Evolutionary conservation across 2,329 filamentous ascomycete genomes (phyloP), one percentile per base, ranked within the genome.

Genomic region (Colletotrichum tamarilloi): DNA sequence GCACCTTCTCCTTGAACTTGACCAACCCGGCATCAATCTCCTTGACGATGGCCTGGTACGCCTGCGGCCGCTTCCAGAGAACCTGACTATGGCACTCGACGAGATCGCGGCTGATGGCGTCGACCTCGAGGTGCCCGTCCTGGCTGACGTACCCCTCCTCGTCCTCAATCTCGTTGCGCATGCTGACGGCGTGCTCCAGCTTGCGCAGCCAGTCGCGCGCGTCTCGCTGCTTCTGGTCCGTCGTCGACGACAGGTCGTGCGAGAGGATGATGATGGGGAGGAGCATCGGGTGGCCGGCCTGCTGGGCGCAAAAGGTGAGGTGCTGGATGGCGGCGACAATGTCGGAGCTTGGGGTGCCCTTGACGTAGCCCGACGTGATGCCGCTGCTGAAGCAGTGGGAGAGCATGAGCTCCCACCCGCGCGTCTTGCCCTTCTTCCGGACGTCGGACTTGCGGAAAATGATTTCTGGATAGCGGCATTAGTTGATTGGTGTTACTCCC

Each of bases 371-470:
- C 2, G 87, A 89, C 1, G 90, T 92, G 75, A 91, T 85, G 75
- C 83, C 82, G 2, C 86, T 87, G 14, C 80, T 82, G 80, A 91
- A 87, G 59, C 85, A 86, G 80, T 92, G 85, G 3, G 89, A 90
- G 49, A 92, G 85, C 84, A 90, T 90, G 68, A 91, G 84, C 81
- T 92, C 90, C 89, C 89, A 92, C 57, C 90, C 90, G 68, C 90
- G 87, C 19, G 90, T 92, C 77, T 85, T 86, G 74, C 89, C 90
- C 81, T 89, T 91, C 79, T 92, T 92, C 63, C 89, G 88, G 42
- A 92, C 90, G 77, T 92, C 90, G n/a, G 88, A 91, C 80, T 92
- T 92, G 76, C 90, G 88, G 78, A 90, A 90, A 72, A 92, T 86
- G 76, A 92, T 88, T 77, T 92, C 87, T 89, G 70, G 9, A 16